A percentile compares a stretch with the other conserved stretches of the same genome.
Conservation (phyloP, 768 basidiomycete species). For the Leccinum subgranulosum region DNA sequence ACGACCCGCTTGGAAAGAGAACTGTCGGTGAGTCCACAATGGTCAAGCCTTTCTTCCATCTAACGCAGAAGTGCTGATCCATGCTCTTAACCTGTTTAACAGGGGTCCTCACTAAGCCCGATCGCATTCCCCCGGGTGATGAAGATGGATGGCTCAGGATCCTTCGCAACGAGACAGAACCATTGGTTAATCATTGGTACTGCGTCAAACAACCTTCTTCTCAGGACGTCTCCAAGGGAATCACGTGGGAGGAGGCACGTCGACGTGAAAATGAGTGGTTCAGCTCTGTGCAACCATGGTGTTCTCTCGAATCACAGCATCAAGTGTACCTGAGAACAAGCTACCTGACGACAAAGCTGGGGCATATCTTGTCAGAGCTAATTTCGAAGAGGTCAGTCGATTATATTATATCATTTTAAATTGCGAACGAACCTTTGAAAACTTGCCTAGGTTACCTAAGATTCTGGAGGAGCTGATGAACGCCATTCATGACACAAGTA, state of each 20-base stretch:
- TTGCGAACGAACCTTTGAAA: background rate
- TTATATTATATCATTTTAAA: background rate
- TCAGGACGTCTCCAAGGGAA: conserved; percentile 18
- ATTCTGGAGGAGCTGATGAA: conserved; percentile 57
- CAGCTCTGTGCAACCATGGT: conserved; percentile 50
- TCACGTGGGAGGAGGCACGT: conserved; percentile 61
- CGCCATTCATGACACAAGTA: conserved; percentile 39
- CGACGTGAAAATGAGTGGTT: conserved; percentile 57
- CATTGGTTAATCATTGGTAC: conserved; percentile 31
- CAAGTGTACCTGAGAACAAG: conserved; percentile 53
- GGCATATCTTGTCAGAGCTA: conserved; percentile 57
- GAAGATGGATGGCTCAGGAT: conserved; percentile 47
- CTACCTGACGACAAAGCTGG: conserved; percentile 57
- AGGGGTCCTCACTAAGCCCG: conserved; percentile 63
- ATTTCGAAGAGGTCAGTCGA: conserved; percentile 53
- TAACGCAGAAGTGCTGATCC: background rate
- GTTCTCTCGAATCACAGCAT: conserved; percentile 45
- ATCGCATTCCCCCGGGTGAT: conserved; percentile 42
- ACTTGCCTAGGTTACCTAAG: conserved; percentile 49
- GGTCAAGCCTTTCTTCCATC: conserved; percentile 53
- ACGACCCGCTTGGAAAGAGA: conserved; percentile 60
- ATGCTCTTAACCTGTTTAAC: background rate
- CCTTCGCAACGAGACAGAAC: conserved; percentile 49
- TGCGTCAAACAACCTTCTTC: conserved; percentile 42
- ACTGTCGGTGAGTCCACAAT: conserved; percentile 56